Base-by-base conservation (phyloP, 306 rosid species). In the Macrotyloma uniflorum region DNA sequence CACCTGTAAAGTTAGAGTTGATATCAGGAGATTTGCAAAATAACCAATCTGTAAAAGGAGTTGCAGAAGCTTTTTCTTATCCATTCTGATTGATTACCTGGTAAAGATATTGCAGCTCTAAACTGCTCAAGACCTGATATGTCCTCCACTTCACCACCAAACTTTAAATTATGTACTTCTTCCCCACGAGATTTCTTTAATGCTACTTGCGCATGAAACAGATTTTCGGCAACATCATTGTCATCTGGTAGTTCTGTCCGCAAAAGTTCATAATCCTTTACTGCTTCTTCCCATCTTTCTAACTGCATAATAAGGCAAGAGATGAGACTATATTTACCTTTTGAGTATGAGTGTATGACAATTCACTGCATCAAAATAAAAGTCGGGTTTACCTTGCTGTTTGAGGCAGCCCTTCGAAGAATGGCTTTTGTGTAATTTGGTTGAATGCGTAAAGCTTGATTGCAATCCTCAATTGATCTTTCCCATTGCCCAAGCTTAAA, bases 401-500 rank as follows among this genome's bases (percentile, higher is more conserved):
- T 87, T 70, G 96, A 90, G 40, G 92, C 90, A 72, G 97, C 97
- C 83, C 92, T 86, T 16, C 97, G 88, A 53, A 92, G 96, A 76
- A 90, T 93, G 45, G 97, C 97, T 83, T 92, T 92, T 14, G 85
- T 79, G 89, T 92, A 92, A 78, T 76, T 90, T 0, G 93, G 93
- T 80, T 87, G 91, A 77, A 92, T 81, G 35, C 20, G 36, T 79
- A 92, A 71, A 50, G 97, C 97, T 64, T 87, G 92, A 81, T 89
- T 90, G 86, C 92, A 92, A 74, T 92, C 97, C 62, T 92, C 97
- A 57, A 92, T 83, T 36, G 96, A 92, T 54, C 58, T 80, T 79
- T 90, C 93, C 93, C 93, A 92, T 75, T 83, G 80, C 72, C 97
- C 97, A 74, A 92, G 93, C 87, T 92, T 92, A 89, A 87, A 90